These are phyloP conservation scores for Pelargonium citronellum DNA, from an alignment of 441 rosid species.

Conservation along the genomic window DNA sequence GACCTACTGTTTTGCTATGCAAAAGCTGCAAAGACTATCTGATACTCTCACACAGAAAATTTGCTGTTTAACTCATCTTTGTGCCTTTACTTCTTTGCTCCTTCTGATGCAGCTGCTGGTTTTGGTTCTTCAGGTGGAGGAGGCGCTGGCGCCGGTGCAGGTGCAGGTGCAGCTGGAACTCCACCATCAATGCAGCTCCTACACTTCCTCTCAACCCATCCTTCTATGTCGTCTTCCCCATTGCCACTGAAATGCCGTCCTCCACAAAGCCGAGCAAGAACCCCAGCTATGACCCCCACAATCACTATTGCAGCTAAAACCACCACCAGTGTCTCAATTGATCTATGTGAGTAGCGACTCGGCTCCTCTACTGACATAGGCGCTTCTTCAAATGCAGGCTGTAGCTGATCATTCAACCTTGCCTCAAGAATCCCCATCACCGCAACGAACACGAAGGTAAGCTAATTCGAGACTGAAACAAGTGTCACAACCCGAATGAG, in stretches of 20 bases:
- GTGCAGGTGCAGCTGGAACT: conserved; percentile 33
- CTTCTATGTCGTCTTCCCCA: conserved; percentile 82
- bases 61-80: neutral
- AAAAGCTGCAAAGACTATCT: neutral
- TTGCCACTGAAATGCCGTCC: conserved; percentile 62
- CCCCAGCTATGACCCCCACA: conserved; percentile 62
- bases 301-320: conserved; percentile 78
- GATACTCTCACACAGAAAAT: neutral
- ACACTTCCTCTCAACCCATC: conserved; percentile 80
- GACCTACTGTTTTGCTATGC: neutral
- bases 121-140: conserved; percentile 34
- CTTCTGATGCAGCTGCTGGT: conserved; percentile 29
- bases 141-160: conserved; percentile 25
- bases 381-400: conserved; percentile 35
- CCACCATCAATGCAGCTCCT: conserved; percentile 87
- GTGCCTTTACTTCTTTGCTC: conserved; percentile 37
- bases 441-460: conserved; percentile 20
- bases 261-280: conserved; percentile 68
- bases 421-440: conserved; percentile 31
- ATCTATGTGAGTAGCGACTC: conserved; percentile 41
- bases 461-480: neutral
- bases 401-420: conserved; percentile 34
- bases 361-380: conserved; percentile 36
- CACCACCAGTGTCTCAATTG: conserved; percentile 72
- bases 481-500: neutral